Percentiles rank a stretch among this genome's conserved stretches.
These are phyloP conservation scores for Fusarium sp. DNA, from an alignment of 2,329 filamentous ascomycete genomes.

Conservation along the genomic window DNA sequence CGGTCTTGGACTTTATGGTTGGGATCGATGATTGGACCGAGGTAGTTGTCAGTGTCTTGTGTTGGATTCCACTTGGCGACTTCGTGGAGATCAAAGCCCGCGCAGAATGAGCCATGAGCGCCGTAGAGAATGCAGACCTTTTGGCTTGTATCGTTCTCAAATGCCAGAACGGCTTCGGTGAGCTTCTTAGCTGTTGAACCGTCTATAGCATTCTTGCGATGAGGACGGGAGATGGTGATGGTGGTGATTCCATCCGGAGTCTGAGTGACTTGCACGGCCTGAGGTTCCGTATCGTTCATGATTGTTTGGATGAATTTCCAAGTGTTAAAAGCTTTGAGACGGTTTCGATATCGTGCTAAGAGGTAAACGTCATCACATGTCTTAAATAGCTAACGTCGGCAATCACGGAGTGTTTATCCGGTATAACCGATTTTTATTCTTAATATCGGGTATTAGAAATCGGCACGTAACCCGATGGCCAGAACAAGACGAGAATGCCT, in stretches of 20 bases:
- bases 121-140: conserved; percentile 10
- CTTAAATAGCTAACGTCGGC: background rate
- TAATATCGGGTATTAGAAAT: no score
- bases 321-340: background rate
- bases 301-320: rapidly evolving
- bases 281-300: background rate
- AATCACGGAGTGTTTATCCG: background rate
- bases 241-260: conserved; percentile 14
- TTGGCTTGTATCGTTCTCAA: background rate
- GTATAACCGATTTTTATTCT: background rate
- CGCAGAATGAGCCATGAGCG: conserved; percentile 3
- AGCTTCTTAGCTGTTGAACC: conserved; percentile 12
- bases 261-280: conserved; percentile 1
- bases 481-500: background rate
- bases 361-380: rapidly evolving
- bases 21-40: background rate
- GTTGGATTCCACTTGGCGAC: conserved; percentile 1
- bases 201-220: conserved; percentile 12
- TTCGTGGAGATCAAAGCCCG: conserved; percentile 16
- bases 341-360: rapidly evolving
- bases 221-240: conserved; percentile 7
- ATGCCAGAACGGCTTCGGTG: background rate
- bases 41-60: background rate
- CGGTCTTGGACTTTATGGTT: background rate
- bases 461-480: no score